A percentile compares a stretch with the other conserved stretches of the same genome.
Evolutionary conservation across 73 alveolate species (phyloP).

Genomic region (Blepharisma stoltei): DNA sequence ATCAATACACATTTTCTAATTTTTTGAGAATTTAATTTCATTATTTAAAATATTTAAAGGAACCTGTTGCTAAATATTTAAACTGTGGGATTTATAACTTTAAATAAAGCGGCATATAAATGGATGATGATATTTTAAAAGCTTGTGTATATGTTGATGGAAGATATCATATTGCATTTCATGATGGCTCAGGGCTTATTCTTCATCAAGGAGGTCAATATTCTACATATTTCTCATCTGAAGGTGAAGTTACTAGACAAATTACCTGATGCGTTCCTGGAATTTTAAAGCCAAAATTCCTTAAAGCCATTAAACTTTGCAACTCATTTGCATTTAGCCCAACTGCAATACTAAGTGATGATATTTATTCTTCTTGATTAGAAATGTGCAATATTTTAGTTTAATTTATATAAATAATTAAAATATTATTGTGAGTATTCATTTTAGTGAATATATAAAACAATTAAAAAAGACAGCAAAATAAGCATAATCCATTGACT

Average conservation of each 20-base stretch:
- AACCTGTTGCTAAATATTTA: too few species aligned
- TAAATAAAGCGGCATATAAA: too few species aligned
- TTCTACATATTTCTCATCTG: slow-evolving; percentile 17
- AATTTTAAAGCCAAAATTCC: not conserved
- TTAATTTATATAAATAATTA: too few species aligned
- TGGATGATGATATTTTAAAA: not conserved
- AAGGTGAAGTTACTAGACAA: slow-evolving; percentile 2
- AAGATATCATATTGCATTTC: not conserved
- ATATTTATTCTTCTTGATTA: too few species aligned
- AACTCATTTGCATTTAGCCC: not conserved
- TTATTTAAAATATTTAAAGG: too few species aligned
- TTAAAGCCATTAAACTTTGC: not conserved
- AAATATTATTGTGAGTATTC: too few species aligned
- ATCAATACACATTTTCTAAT: too few species aligned
- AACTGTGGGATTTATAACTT: too few species aligned
- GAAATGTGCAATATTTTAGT: too few species aligned
- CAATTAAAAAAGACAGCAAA: not conserved
- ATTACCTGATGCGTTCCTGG: slow-evolving; percentile 5
- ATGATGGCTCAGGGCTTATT: slow-evolving; percentile 4
- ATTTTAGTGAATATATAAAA: too few species aligned
- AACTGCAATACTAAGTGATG: not conserved
- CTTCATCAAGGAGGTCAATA: slow-evolving; percentile 10
- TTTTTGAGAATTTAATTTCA: too few species aligned
- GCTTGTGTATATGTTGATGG: slow-evolving; percentile 16
- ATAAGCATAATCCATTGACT: not conserved